A percentile compares a stretch with the other conserved stretches of the same genome.
phyloP scores from a whole-genome alignment of 371 early-diverging fungal species.

The Mortierella sp. region DNA sequence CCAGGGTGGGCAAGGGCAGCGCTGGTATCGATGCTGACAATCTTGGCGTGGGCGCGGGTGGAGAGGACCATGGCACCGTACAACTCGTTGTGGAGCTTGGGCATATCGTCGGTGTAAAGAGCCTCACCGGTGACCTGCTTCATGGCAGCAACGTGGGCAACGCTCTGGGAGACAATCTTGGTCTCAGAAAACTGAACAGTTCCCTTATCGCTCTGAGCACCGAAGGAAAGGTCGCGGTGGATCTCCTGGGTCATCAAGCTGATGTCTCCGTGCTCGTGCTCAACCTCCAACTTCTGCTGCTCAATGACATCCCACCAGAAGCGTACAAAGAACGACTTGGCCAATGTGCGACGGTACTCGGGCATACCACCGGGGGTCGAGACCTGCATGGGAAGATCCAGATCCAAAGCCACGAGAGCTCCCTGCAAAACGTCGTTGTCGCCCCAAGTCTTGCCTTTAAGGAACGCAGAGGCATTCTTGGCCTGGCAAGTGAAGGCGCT shows the following conservation, averaged over 20 bases:
- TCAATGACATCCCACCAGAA: constrained; percentile 72
- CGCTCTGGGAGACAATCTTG: constrained; percentile 69
- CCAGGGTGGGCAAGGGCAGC: constrained; percentile 71
- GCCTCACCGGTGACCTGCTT: constrained; percentile 89
- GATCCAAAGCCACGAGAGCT: constrained; percentile 58
- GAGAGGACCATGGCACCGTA: constrained; percentile 75
- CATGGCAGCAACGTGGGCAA: constrained; percentile 80
- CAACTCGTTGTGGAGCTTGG: constrained; percentile 69
- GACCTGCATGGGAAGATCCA: constrained; percentile 71
- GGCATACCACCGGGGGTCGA: constrained; percentile 84
- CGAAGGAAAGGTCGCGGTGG: constrained; percentile 62
- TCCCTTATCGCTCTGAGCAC: constrained; percentile 60
- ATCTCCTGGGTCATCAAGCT: constrained; percentile 58
- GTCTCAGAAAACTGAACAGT: constrained; percentile 51
- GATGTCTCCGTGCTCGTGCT: constrained; percentile 52
- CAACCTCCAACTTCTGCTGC: constrained; percentile 40
- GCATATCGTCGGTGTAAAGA: constrained; percentile 83
- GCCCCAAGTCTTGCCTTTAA: constrained; percentile 66
- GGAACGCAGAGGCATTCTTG: constrained; percentile 48
- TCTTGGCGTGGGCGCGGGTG: constrained; percentile 73
- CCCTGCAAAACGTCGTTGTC: constrained; percentile 59
- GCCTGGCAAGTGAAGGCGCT: constrained; percentile 72
- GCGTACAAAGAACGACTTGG: constrained; percentile 76
- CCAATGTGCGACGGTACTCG: constrained; percentile 78
- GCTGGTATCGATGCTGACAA: constrained; percentile 68